Percentiles rank a stretch among this genome's conserved stretches.
Evolutionary conservation across 2,329 filamentous ascomycete species (phyloP).

Genomic region (Claviceps cyperi): DNA sequence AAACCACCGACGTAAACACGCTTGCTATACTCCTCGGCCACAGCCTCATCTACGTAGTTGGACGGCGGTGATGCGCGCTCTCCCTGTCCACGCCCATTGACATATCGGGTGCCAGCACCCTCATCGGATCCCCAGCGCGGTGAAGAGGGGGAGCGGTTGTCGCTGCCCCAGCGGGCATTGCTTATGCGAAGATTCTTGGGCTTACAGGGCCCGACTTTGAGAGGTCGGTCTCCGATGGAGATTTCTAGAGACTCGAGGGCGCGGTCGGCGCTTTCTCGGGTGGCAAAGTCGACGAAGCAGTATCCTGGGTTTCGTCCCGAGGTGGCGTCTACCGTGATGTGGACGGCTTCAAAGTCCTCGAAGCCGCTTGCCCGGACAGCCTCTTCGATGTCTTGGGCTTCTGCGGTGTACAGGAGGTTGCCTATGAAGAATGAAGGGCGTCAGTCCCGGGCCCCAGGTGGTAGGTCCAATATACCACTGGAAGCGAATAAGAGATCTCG

Average conservation of each 20-base stretch:
- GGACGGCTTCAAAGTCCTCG: slow-evolving; percentile 35
- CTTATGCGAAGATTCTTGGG: slow-evolving; percentile 28
- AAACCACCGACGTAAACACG: slow-evolving; percentile 38
- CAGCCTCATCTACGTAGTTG: not conserved
- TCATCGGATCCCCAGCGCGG: slow-evolving; percentile 30
- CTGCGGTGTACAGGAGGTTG: slow-evolving; percentile 42
- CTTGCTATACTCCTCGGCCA: slow-evolving; percentile 8
- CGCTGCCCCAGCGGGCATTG: not conserved
- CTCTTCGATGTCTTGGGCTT: slow-evolving; percentile 45
- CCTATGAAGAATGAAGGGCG: slow-evolving; percentile 8
- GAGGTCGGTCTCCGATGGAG: slow-evolving; percentile 39
- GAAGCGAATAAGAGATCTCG: too few relatives aligned
- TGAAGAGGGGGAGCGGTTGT: slow-evolving; percentile 11
- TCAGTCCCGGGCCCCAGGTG: not conserved
- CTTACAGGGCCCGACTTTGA: slow-evolving; percentile 52
- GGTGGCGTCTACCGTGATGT: slow-evolving; percentile 55
- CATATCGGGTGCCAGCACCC: slow-evolving; percentile 11
- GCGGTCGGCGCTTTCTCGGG: slow-evolving; percentile 37
- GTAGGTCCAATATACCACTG: too few relatives aligned
- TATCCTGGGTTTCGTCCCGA: slow-evolving; percentile 51
- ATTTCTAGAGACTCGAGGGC: slow-evolving; percentile 39
- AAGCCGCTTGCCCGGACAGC: slow-evolving; percentile 31
- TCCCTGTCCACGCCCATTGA: not conserved
- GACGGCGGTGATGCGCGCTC: not conserved
- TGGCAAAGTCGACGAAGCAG: slow-evolving; percentile 56